Percentiles rank a stretch among this genome's conserved stretches.
These are phyloP conservation scores for Filobasidium uniguttulatum DNA, from an alignment of 1,284 basidiomycete genomes.

Conservation along the genomic window DNA sequence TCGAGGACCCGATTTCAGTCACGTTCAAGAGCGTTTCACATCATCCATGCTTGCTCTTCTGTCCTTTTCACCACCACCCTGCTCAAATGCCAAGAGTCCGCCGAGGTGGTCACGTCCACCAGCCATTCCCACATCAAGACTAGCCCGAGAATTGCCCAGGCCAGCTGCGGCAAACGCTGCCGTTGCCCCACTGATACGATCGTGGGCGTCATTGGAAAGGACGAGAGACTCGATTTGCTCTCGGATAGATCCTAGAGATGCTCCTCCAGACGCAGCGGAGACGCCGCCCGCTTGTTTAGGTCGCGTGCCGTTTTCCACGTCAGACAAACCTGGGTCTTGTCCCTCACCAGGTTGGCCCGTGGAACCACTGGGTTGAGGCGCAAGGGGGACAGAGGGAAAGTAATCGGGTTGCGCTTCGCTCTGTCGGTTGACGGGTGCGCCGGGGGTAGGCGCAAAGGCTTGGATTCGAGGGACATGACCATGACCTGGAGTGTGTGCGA, in stretches of 20 bases:
- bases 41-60: constrained; percentile 14
- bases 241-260: neutral
- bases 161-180: neutral
- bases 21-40: neutral
- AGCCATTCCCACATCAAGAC: constrained; percentile 6
- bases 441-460: constrained; percentile 5
- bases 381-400: constrained; percentile 4
- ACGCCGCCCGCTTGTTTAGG: neutral
- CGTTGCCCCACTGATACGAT: neutral
- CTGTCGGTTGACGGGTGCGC: constrained; percentile 1
- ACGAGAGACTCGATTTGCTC: constrained; percentile 2
- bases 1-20: too few relatives aligned
- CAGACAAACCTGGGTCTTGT: neutral
- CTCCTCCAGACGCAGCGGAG: neutral
- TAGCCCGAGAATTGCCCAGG: constrained; percentile 5
- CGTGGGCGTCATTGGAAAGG: neutral
- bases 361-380: neutral
- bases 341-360: neutral
- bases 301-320: neutral
- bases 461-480: neutral
- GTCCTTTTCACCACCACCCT: constrained; percentile 4
- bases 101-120: neutral
- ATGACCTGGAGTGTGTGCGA: constrained; percentile 1
- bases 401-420: constrained; percentile 8
- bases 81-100: neutral